These are phyloP conservation scores for Podospora bellae-mahoneyi DNA, from an alignment of 495 filamentous ascomycete species.

Conservation along the genomic window DNA sequence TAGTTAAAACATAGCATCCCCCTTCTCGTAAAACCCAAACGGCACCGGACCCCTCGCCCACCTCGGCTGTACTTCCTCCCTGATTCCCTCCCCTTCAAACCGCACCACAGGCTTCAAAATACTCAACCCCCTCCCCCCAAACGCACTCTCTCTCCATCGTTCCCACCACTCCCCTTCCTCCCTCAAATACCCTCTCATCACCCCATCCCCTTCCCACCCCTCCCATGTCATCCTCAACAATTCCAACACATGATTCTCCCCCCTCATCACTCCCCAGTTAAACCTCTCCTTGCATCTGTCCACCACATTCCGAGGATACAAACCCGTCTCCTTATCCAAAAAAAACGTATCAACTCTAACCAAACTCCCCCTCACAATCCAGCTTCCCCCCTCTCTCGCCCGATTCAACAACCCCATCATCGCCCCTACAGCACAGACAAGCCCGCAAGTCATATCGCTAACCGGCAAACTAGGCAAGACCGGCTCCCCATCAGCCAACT, in stretches of 20 bases:
- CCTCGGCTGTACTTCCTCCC: background rate
- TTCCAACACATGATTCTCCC: constrained; percentile 25
- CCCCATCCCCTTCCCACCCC: constrained; percentile 17
- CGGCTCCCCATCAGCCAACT: constrained; percentile 20
- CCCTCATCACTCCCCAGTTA: constrained; percentile 25
- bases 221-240: constrained; percentile 18
- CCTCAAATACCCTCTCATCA: background rate
- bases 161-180: background rate
- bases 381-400: constrained; percentile 26
- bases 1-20: background rate
- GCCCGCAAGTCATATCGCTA: constrained; percentile 33
- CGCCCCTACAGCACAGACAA: constrained; percentile 21
- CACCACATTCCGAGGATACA: constrained; percentile 25
- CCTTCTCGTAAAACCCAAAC: background rate
- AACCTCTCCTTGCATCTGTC: constrained; percentile 22
- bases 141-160: constrained; percentile 5
- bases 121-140: background rate
- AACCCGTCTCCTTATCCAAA: constrained; percentile 23
- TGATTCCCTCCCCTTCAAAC: background rate
- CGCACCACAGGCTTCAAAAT: constrained; percentile 8
- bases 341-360: constrained; percentile 20
- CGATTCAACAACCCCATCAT: constrained; percentile 27
- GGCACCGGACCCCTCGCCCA: background rate
- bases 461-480: constrained; percentile 36
- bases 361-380: constrained; percentile 21